Percentiles rank a stretch among this genome's conserved stretches.
Evolutionary conservation across 371 early-diverging fungal species (phyloP).

Genomic region (Actinomortierella wolfii): DNA sequence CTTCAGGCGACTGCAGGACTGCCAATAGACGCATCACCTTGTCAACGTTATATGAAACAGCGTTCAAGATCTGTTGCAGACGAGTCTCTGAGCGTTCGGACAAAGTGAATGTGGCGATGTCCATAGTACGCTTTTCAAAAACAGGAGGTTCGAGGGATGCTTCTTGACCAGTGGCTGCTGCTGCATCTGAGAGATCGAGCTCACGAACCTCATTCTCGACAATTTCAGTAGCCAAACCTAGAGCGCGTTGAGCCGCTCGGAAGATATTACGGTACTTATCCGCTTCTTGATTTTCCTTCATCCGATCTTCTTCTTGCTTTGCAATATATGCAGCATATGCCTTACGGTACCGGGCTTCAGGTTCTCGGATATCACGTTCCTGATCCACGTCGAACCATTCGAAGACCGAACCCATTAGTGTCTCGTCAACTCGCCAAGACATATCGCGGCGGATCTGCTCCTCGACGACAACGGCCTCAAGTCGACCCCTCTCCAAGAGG

Average conservation of each 20-base stretch:
- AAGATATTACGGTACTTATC: too few species aligned
- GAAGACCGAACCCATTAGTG: slow-evolving; percentile 23
- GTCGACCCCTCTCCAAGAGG: slow-evolving; percentile 12
- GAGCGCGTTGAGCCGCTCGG: too few species aligned
- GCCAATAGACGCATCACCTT: slow-evolving; percentile 33
- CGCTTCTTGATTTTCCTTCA: too few species aligned
- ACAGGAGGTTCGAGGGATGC: slow-evolving; percentile 7
- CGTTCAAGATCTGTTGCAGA: slow-evolving; percentile 28
- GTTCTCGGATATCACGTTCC: slow-evolving; percentile 21
- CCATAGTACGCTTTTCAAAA: slow-evolving; percentile 16
- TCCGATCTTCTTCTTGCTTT: not conserved
- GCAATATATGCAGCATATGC: slow-evolving; percentile 26
- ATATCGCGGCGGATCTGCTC: slow-evolving; percentile 47
- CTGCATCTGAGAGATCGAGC: not conserved
- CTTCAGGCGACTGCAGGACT: slow-evolving; percentile 7
- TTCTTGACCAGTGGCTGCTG: not conserved
- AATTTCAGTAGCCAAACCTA: too few species aligned
- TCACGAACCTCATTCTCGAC: too few species aligned
- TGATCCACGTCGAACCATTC: slow-evolving; percentile 31
- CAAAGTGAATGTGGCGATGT: slow-evolving; percentile 20
- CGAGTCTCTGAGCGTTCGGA: slow-evolving; percentile 17
- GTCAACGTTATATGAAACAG: slow-evolving; percentile 22
- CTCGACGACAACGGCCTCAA: slow-evolving; percentile 33
- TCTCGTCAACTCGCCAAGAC: slow-evolving; percentile 17
- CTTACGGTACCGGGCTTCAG: slow-evolving; percentile 17